Evolutionary conservation across 1,139 yeast genomes (phyloP), one percentile per base, ranked within the genome.

Genomic region (Magnusiomyces sp.): DNA sequence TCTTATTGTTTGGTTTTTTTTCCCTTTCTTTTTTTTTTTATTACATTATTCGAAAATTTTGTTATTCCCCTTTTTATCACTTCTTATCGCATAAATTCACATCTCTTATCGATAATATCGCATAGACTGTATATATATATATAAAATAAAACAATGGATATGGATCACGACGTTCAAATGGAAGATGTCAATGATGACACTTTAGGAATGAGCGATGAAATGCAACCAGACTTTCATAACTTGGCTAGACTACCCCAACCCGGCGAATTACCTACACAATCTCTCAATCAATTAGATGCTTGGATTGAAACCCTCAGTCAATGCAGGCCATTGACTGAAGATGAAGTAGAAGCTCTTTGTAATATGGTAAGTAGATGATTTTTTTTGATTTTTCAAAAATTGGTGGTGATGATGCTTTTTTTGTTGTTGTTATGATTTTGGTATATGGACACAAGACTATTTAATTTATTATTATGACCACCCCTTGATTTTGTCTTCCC

Each of bases 281-380:
- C 59, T 6, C 74, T 83, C 53, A 75, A 76, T 58, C 90, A 86
- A 62, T 75, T 89, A 60, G 96, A 89, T 62, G 79, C 77, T 56
- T 89, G 97, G 96, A 85, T 89, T 60, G 92, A 81, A 58, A 82
- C 79, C 62, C 72, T 89, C 56, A 71, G 81, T 54, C 74, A 81
- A 56, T 89, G 97, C 68, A 87, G 87, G 67, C 90, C 92, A 23
- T 73, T 89, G 54, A 72, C 81, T 41, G 96, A 89, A 67, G 79
- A 77, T 37, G 90, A 87, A 54, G 95, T 89, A 37, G 81, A 81
- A 58, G 76, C 77, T 61, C 71, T 89, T 57, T 89, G 97, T 63
- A 85, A 82, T 58, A 84, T 57, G 56, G 59, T 47, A 47, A 13
- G 48, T 41, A 16, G 14, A 34, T 16, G 14, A 9, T 23, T 14